phyloP scores from a whole-genome alignment of 192 early-diverging fungal species.

The Coemansia reversa region DNA sequence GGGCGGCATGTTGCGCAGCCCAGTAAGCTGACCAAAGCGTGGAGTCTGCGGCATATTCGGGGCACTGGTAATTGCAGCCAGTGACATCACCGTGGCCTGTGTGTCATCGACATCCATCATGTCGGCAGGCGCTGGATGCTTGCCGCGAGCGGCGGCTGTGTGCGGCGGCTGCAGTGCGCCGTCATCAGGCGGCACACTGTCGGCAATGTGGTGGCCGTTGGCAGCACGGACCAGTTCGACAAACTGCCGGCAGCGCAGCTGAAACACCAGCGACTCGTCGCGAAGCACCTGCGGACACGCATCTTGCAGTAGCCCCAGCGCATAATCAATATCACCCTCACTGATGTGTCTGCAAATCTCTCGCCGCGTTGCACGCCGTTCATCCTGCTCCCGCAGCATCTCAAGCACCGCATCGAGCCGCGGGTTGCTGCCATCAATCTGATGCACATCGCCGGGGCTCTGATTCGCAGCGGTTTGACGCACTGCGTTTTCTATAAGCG shows the following conservation, averaged over 20 bases:
- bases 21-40: slow-evolving; percentile 32
- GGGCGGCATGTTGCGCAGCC: slow-evolving; percentile 26
- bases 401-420: slow-evolving; percentile 22
- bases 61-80: slow-evolving; percentile 39
- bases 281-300: slow-evolving; percentile 70
- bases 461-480: slow-evolving; percentile 12
- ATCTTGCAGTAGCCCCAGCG: slow-evolving; percentile 64
- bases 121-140: slow-evolving; percentile 8
- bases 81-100: slow-evolving; percentile 31
- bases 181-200: slow-evolving; percentile 40
- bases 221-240: slow-evolving; percentile 73
- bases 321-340: slow-evolving; percentile 72
- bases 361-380: slow-evolving; percentile 29
- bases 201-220: slow-evolving; percentile 33
- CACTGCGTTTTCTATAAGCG: slow-evolving; percentile 56
- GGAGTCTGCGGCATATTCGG: slow-evolving; percentile 12
- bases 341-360: slow-evolving; percentile 61
- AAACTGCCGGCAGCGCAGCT: slow-evolving; percentile 81
- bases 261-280: slow-evolving; percentile 69
- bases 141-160: background rate
- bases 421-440: background rate
- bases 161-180: slow-evolving; percentile 21
- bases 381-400: slow-evolving; percentile 33
- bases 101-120: slow-evolving; percentile 59
- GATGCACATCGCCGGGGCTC: background rate